Percentiles rank a stretch among this genome's conserved stretches.
These are phyloP conservation scores for Moniliella sp. DNA, from an alignment of 1,284 basidiomycete genomes.

Conservation along the genomic window DNA sequence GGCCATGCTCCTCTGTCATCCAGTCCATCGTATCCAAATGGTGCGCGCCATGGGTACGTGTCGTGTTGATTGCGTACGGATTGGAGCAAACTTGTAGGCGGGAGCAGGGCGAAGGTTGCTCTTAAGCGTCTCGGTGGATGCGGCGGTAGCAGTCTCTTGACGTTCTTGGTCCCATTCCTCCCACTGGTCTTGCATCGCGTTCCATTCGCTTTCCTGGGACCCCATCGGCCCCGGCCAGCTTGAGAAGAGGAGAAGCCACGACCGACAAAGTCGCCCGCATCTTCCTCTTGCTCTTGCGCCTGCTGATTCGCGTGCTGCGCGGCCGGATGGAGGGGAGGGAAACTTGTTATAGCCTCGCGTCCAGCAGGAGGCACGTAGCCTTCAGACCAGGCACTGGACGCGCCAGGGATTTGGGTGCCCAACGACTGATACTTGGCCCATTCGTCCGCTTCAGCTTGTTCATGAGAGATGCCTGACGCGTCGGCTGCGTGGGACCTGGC, in stretches of 20 bases:
- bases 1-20: constrained; percentile 6
- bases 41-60: constrained; percentile 10
- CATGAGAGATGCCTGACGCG: constrained; percentile 17
- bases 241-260: too few relatives aligned
- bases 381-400: constrained; percentile 2
- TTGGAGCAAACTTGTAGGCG: constrained; percentile 24
- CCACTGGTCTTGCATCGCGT: constrained; percentile 56
- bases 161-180: constrained; percentile 37
- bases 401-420: constrained; percentile 11
- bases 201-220: constrained; percentile 41
- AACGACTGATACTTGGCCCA: constrained; percentile 17
- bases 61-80: constrained; percentile 16
- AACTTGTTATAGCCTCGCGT: background rate
- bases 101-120: constrained; percentile 5
- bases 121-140: too few relatives aligned
- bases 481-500: constrained; percentile 25
- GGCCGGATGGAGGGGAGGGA: background rate
- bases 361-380: background rate
- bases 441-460: constrained; percentile 19
- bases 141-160: constrained; percentile 3
- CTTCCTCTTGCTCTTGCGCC: constrained; percentile 5
- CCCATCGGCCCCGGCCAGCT: too few relatives aligned
- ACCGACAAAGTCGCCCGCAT: constrained; percentile 33
- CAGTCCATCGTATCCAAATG: constrained; percentile 2
- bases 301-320: background rate